Percentiles rank a stretch among this genome's conserved stretches.
Conservation (phyloP, 495 filamentous ascomycete species). For the Penicillium nucicola region DNA sequence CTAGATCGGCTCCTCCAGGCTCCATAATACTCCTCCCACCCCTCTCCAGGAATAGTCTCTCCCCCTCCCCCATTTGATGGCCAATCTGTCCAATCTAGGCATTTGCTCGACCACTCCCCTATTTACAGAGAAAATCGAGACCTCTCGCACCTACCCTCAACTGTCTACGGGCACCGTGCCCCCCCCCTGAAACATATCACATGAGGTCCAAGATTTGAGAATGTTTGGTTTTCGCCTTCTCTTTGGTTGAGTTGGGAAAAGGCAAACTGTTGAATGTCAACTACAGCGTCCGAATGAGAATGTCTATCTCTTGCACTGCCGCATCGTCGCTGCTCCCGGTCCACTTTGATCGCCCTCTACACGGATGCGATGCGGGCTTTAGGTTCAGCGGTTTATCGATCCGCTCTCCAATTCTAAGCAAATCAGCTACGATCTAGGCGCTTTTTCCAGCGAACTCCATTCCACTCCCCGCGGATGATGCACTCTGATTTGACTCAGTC, state of each 20-base stretch:
- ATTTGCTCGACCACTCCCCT: slow-evolving; percentile 5
- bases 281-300: neutral
- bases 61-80: slow-evolving; percentile 5
- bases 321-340: slow-evolving; percentile 11
- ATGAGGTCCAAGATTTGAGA: slow-evolving; percentile 13
- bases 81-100: slow-evolving; percentile 9
- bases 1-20: slow-evolving; percentile 22
- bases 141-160: slow-evolving; percentile 11
- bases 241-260: slow-evolving; percentile 19
- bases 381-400: slow-evolving; percentile 41
- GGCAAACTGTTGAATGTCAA: slow-evolving; percentile 13
- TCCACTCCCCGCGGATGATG: slow-evolving; percentile 21
- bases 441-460: slow-evolving; percentile 7
- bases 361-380: slow-evolving; percentile 39
- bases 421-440: slow-evolving; percentile 15
- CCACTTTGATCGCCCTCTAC: slow-evolving; percentile 22
- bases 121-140: slow-evolving; percentile 13
- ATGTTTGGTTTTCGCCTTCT: slow-evolving; percentile 5
- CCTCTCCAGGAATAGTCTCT: slow-evolving; percentile 14
- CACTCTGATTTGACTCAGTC: slow-evolving; percentile 8
- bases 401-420: slow-evolving; percentile 32
- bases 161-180: slow-evolving; percentile 16
- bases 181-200: slow-evolving; percentile 9
- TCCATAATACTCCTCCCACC: slow-evolving; percentile 6
- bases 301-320: slow-evolving; percentile 17